Evolutionary conservation across 148 eudicot species (phyloP).

Genomic region (Spergularia marina): DNA sequence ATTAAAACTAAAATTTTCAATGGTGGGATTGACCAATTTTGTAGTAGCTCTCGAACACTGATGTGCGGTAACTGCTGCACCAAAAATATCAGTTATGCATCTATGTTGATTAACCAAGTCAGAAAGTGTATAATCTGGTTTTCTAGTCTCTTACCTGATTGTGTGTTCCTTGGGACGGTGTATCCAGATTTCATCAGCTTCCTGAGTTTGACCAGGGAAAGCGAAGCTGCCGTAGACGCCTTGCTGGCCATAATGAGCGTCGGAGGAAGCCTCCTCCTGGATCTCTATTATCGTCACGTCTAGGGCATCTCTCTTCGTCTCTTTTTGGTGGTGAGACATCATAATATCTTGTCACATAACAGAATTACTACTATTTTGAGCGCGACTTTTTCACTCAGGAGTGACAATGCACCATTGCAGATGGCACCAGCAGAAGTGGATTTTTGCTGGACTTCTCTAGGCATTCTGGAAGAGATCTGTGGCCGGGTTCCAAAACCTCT

Average conservation of each 20-base stretch:
- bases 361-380: neutral
- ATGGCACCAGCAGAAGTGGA: slow-evolving; percentile 44
- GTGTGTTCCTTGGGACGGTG: neutral
- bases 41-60: too few species aligned
- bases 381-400: neutral
- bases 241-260: slow-evolving; percentile 96
- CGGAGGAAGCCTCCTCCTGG: slow-evolving; percentile 89
- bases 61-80: too few species aligned
- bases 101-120: neutral
- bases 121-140: neutral
- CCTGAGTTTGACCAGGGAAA: slow-evolving; percentile 90
- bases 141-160: neutral
- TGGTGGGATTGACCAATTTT: too few species aligned
- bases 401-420: slow-evolving; percentile 34
- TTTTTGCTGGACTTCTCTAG: slow-evolving; percentile 74
- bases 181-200: slow-evolving; percentile 75
- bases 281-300: slow-evolving; percentile 61
- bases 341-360: neutral
- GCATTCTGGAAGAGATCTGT: slow-evolving; percentile 37
- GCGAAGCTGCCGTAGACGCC: slow-evolving; percentile 88
- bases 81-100: neutral
- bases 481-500: slow-evolving; percentile 46
- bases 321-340: slow-evolving; percentile 46
- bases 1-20: too few species aligned
- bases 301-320: slow-evolving; percentile 56